These are phyloP conservation scores for Striga asiatica DNA, from an alignment of 257 asterid genomes.

Conservation along the genomic window DNA sequence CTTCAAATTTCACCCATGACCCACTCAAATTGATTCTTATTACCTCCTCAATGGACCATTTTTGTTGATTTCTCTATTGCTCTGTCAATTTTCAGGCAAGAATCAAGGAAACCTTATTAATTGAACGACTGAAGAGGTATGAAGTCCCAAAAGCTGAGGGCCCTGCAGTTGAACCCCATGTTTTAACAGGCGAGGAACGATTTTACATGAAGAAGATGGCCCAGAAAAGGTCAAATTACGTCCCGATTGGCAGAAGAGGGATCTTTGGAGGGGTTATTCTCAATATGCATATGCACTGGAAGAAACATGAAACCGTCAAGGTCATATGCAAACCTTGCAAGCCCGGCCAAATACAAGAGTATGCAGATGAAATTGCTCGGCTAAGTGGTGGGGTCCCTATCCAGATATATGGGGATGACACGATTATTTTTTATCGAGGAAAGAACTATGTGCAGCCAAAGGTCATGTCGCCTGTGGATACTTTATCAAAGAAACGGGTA, in stretches of 20 bases:
- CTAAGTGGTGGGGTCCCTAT: slow-evolving; percentile 85
- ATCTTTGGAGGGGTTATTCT: slow-evolving; percentile 92
- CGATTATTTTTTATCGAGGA: slow-evolving; percentile 76
- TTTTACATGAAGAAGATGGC: slow-evolving; percentile 86
- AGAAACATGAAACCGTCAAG: slow-evolving; percentile 92
- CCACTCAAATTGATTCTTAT: background rate
- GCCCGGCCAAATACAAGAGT: slow-evolving; percentile 72
- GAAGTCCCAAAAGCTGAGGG: slow-evolving; percentile 87
- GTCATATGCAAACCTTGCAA: slow-evolving; percentile 84
- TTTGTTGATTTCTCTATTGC: background rate
- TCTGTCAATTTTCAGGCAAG: slow-evolving; percentile 43
- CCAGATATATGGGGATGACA: slow-evolving; percentile 66
- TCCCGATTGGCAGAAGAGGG: slow-evolving; percentile 93
- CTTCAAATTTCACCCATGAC: background rate
- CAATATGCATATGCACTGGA: slow-evolving; percentile 97
- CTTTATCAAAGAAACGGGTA: slow-evolving; percentile 78
- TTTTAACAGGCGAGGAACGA: slow-evolving; percentile 77
- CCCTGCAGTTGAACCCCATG: slow-evolving; percentile 64
- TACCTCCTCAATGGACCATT: slow-evolving; percentile 1
- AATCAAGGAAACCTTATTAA: slow-evolving; percentile 60
- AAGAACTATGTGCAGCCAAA: slow-evolving; percentile 78
- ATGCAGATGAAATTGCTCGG: slow-evolving; percentile 67
- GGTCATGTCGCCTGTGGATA: slow-evolving; percentile 92
- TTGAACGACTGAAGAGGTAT: slow-evolving; percentile 72
- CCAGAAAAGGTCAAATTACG: slow-evolving; percentile 80